These are phyloP conservation scores for Crithidia thermophila DNA, from an alignment of 208 protist species.

Conservation along the genomic window DNA sequence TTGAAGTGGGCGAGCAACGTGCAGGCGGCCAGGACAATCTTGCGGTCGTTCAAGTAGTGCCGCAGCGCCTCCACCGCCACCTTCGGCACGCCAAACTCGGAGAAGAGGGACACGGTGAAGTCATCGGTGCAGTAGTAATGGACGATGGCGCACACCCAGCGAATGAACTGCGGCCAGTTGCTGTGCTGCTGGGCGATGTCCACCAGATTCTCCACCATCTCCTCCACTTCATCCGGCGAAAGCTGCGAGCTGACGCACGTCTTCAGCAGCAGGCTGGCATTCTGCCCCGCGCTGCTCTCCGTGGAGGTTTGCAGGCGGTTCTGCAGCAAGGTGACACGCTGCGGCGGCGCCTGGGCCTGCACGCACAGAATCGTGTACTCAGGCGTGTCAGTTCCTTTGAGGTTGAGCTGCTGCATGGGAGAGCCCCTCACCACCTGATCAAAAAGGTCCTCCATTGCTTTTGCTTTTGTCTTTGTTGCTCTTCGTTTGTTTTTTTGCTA, in stretches of 20 bases:
- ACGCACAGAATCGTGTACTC: conserved; percentile 87
- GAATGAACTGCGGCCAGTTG: conserved; percentile 72
- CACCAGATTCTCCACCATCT: conserved; percentile 72
- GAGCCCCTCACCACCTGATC: conserved; percentile 58
- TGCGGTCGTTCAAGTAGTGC: conserved; percentile 51
- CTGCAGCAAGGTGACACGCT: conserved; percentile 63
- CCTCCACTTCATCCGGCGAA: conserved; percentile 75
- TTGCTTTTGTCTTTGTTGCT: conserved; percentile 1
- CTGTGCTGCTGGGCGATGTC: conserved; percentile 59
- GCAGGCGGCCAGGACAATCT: conserved; percentile 60
- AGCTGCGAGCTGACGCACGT: conserved; percentile 65
- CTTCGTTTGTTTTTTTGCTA: neutral
- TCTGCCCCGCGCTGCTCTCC: conserved; percentile 74
- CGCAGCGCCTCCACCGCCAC: conserved; percentile 70
- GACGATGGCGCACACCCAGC: conserved; percentile 82
- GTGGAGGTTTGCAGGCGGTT: conserved; percentile 72
- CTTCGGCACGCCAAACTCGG: conserved; percentile 77
- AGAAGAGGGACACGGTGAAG: conserved; percentile 85
- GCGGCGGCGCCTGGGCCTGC: conserved; percentile 56
- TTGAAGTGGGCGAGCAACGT: conserved; percentile 88
- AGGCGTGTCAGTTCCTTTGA: conserved; percentile 39
- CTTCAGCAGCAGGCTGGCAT: conserved; percentile 68
- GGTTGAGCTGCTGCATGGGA: conserved; percentile 59
- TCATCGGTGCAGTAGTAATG: conserved; percentile 93
- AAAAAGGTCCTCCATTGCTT: conserved; percentile 64